These are phyloP conservation scores for Suhomyces chickasaworum DNA, from an alignment of 1,139 yeast genomes.

Conservation along the genomic window DNA sequence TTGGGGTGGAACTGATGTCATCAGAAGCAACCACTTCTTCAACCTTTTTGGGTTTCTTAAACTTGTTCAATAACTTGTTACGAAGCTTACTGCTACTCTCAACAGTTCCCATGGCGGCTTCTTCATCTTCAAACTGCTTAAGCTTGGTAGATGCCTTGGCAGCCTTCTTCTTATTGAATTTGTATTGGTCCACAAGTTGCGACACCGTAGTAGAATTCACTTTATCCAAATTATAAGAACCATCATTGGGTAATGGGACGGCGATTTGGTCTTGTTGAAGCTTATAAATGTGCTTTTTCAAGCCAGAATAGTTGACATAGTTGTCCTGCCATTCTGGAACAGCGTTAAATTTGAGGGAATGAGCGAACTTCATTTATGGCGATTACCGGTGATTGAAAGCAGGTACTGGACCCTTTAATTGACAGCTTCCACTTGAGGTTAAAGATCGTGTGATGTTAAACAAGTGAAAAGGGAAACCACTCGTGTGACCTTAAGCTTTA, in stretches of 20 bases:
- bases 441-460: conserved; percentile 13
- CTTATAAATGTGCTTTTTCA: conserved; percentile 61
- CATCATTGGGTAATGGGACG: conserved; percentile 27
- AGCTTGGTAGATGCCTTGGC: neutral
- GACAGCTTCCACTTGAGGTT: conserved; percentile 9
- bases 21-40: neutral
- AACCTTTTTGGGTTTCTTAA: conserved; percentile 7
- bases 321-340: conserved; percentile 80
- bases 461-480: conserved; percentile 1
- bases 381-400: neutral
- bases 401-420: neutral
- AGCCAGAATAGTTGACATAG: conserved; percentile 64
- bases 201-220: conserved; percentile 29
- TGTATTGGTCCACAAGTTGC: conserved; percentile 28
- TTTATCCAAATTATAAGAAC: conserved; percentile 23
- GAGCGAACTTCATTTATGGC: conserved; percentile 65
- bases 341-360: conserved; percentile 73
- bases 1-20: neutral
- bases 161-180: conserved; percentile 8
- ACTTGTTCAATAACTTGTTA: conserved; percentile 14
- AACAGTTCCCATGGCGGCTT: conserved; percentile 2
- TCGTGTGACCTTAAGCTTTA: conserved; percentile 13
- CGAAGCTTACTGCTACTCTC: conserved; percentile 5
- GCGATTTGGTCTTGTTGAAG: conserved; percentile 42
- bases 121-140: conserved; percentile 7